These are phyloP conservation scores for Daldinia eschscholtzii DNA, from an alignment of 2,329 filamentous ascomycete genomes.

Conservation along the genomic window DNA sequence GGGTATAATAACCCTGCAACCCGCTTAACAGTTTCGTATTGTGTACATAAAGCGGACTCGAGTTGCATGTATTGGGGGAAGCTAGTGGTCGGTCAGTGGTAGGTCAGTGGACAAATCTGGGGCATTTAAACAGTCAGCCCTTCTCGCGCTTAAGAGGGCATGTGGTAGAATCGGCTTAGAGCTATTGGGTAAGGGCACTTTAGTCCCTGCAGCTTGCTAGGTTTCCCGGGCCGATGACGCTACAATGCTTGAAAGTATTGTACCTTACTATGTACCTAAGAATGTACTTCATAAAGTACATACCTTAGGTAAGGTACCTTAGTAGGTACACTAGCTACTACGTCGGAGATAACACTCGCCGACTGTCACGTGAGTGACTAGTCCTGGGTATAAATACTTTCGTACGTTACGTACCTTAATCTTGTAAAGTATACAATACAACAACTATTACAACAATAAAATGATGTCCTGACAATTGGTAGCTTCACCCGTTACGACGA, in stretches of 20 bases:
- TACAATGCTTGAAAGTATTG: constrained; percentile 19
- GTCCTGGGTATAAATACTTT: too few species aligned
- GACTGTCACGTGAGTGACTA: too few species aligned
- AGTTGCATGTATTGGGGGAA: background rate
- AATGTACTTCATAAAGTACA: too few species aligned
- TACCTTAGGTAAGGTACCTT: background rate
- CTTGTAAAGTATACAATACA: too few species aligned
- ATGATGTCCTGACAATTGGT: too few species aligned
- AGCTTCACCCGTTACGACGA: too few species aligned
- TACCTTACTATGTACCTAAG: too few species aligned
- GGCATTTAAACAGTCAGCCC: background rate
- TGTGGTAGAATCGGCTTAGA: constrained; percentile 24
- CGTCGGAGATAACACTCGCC: background rate
- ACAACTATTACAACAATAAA: too few species aligned
- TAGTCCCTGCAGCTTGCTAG: constrained; percentile 24
- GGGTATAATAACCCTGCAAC: background rate
- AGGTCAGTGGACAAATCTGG: constrained; percentile 16
- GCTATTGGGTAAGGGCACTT: constrained; percentile 22
- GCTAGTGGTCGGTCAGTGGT: background rate
- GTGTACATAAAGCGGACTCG: background rate
- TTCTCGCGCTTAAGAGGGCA: constrained; percentile 8
- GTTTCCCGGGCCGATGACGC: constrained; percentile 28
- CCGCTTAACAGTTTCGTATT: background rate
- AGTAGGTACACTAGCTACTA: background rate
- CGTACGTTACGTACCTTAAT: too few species aligned